Conservation (phyloP, 768 basidiomycete genomes). For the Leccinum olivaceopallidum region DNA sequence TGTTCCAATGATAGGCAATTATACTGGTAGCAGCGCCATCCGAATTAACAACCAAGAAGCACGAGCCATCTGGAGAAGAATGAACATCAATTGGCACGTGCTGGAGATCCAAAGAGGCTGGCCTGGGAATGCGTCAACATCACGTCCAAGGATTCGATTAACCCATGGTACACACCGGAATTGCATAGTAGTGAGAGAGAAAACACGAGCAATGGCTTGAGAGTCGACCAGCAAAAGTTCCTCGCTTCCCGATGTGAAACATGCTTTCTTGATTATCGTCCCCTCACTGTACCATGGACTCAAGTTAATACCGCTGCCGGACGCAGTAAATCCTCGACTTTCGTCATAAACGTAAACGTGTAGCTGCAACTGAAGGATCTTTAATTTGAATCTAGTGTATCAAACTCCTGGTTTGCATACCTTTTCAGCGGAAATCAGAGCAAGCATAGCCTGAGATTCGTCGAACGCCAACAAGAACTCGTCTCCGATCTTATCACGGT, state of each 20-base stretch:
- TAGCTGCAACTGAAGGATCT: conserved; percentile 33
- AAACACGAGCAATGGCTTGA: conserved; percentile 44
- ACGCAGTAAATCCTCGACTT: conserved; percentile 41
- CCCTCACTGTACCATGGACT: conserved; percentile 45
- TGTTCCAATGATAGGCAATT: conserved; percentile 54
- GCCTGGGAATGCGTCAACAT: conserved; percentile 31
- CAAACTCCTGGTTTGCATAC: conserved; percentile 23
- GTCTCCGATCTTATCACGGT: conserved; percentile 48
- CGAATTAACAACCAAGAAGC: conserved; percentile 40
- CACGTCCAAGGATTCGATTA: not conserved
- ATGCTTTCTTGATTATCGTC: conserved; percentile 36
- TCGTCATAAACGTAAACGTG: conserved; percentile 54
- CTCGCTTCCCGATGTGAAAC: conserved; percentile 51
- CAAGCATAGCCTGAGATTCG: conserved; percentile 50
- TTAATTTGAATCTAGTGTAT: conserved; percentile 1
- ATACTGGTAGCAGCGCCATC: conserved; percentile 23
- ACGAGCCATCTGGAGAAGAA: conserved; percentile 58
- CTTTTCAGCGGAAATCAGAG: conserved; percentile 44
- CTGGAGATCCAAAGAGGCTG: conserved; percentile 44
- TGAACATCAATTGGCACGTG: conserved; percentile 34
- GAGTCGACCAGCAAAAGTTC: conserved; percentile 55
- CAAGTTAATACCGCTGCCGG: conserved; percentile 45
- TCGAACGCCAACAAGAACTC: conserved; percentile 50
- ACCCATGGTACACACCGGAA: conserved; percentile 42
- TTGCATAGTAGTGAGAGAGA: conserved; percentile 53